Evolutionary conservation across 345 rosid genomes (phyloP), one percentile per base, ranked within the genome.

Genomic region (Rhodomyrtus tomentosa): DNA sequence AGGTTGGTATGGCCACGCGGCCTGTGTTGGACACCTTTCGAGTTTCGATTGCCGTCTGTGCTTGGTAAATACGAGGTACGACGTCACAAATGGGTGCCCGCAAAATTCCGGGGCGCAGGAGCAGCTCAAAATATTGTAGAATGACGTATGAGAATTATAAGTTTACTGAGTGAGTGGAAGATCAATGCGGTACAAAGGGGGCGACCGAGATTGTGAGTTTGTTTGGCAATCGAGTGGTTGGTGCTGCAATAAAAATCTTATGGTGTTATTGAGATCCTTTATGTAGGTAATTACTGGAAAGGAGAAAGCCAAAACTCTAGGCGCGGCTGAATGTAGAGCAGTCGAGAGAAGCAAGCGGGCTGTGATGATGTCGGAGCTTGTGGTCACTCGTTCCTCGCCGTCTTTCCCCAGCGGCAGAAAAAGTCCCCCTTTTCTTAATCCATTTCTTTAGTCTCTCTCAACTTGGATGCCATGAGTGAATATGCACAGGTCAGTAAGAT

Each of bases 201-300:
- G 14, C 22, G 7, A 10, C 15, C 6, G 1, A 5, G 15, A 5
- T 55, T 55, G 6, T 6, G 13, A 55, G 29, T n/a, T 25, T 4
- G 1, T 55, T 55, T 55, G 2, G 29, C 15, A 0, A 55, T 55
- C 24, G 59, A 55, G 14, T 10, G 15, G 10, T 25, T 4, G 27
- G 27, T 24, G 27, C 0, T 25, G 12, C 24, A 4, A 2, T 10
- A 10, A 10, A 55, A 0, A 55, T 55, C 0, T 10, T 25, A 55
- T 1, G 4, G 29, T 10, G 62, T 55, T 55, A 27, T 55, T 25
- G 25, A 0, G 0, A 55, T 2, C 13, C 0, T 25, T 55, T 24
- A 25, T 55, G 15, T 55, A 0, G 10, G 10, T 27, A 24, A 55
- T 24, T 4, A 55, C 29, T 4, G n/a, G n/a, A n/a, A n/a, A n/a